Evolutionary conservation across 768 basidiomycete genomes (phyloP).

Genomic region (Amanita pseudoporphyria): DNA sequence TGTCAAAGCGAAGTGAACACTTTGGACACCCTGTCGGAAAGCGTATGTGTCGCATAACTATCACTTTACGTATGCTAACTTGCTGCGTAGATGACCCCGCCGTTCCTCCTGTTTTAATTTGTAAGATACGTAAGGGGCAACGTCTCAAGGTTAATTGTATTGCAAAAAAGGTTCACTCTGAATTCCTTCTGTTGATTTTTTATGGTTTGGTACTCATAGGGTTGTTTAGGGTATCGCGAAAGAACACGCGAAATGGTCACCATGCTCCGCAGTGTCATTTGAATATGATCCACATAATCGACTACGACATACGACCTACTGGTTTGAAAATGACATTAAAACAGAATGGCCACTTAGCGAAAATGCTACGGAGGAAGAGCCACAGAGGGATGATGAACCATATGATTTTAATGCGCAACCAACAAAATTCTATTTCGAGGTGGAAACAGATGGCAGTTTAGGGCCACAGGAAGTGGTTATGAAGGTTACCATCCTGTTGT

Average conservation of each 20-base stretch:
- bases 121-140: slow-evolving; percentile 91
- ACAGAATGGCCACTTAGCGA: slow-evolving; percentile 88
- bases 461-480: slow-evolving; percentile 83
- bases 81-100: slow-evolving; percentile 43
- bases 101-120: slow-evolving; percentile 67
- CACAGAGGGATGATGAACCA: slow-evolving; percentile 65
- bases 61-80: background rate
- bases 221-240: slow-evolving; percentile 81
- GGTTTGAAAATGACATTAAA: slow-evolving; percentile 78
- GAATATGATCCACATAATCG: slow-evolving; percentile 99
- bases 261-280: slow-evolving; percentile 88
- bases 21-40: slow-evolving; percentile 86
- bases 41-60: slow-evolving; percentile 32
- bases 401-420: slow-evolving; percentile 90
- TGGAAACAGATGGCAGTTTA: slow-evolving; percentile 90
- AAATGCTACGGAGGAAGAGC: slow-evolving; percentile 80
- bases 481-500: slow-evolving; percentile 39
- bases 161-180: slow-evolving; percentile 76
- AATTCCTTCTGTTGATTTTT: background rate
- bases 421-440: slow-evolving; percentile 86
- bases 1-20: slow-evolving; percentile 59
- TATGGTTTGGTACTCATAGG: background rate
- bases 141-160: slow-evolving; percentile 78
- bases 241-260: slow-evolving; percentile 99
- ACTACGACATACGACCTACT: slow-evolving; percentile 89